Conservation (phyloP, 805 yeast species). For the Alloascoidea africana region DNA sequence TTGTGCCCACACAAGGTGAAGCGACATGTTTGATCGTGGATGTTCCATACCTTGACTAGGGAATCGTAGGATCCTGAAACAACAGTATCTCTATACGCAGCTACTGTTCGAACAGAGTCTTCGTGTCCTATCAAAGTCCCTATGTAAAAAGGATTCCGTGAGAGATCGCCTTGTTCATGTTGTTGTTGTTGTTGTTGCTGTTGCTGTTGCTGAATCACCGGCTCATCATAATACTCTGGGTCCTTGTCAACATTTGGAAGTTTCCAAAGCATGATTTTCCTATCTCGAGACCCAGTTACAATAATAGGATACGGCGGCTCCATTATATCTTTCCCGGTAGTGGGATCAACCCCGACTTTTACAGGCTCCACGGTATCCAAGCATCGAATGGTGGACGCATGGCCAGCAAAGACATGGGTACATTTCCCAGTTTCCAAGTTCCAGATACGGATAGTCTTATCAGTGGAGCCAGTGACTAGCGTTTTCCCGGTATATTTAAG, state of each 20-base stretch:
- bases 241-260: conserved; percentile 46
- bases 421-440: conserved; percentile 72
- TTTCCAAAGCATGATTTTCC: conserved; percentile 71
- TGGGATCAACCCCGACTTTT: conserved; percentile 34
- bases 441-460: conserved; percentile 90
- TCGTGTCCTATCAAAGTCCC: conserved; percentile 62
- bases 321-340: conserved; percentile 40
- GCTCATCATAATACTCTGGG: too few relatives aligned
- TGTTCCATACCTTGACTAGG: conserved; percentile 86
- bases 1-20: conserved; percentile 71
- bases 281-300: conserved; percentile 82
- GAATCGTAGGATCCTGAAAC: conserved; percentile 88
- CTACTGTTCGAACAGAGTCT: conserved; percentile 71
- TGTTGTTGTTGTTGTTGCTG: conserved; percentile 9
- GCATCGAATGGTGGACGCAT: conserved; percentile 86
- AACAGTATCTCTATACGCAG: conserved; percentile 72
- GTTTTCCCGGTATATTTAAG: conserved; percentile 69
- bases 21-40: conserved; percentile 56
- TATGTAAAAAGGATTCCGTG: conserved; percentile 45
- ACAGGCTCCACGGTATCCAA: conserved; percentile 66
- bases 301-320: conserved; percentile 56
- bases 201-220: conserved; percentile 19
- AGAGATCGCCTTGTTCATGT: conserved; percentile 17
- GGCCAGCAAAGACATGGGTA: conserved; percentile 85
- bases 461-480: conserved; percentile 88